Conservation (phyloP, 208 protist species). For the Acanthamoeba culbertsoni region DNA sequence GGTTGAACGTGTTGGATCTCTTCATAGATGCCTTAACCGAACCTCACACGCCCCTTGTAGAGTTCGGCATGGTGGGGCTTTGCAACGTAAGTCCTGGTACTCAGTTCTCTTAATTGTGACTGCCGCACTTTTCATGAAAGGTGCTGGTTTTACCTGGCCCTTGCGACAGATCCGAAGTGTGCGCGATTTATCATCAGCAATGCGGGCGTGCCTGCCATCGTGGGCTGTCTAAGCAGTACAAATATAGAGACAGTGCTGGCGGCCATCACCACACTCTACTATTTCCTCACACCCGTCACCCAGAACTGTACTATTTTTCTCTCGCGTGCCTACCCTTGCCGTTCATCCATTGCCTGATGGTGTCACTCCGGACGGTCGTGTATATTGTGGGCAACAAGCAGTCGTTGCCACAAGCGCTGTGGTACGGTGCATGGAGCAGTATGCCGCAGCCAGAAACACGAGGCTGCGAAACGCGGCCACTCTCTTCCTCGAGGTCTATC, state of each 20-base stretch:
- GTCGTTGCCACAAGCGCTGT: neutral
- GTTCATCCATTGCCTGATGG: too few relatives aligned
- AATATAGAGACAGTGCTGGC: conserved; percentile 36
- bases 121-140: neutral
- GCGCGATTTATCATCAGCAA: conserved; percentile 22
- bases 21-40: conserved; percentile 63
- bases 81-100: conserved; percentile 53
- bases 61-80: conserved; percentile 58
- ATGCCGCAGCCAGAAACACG: neutral
- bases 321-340: neutral
- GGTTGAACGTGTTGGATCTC: conserved; percentile 61
- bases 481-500: neutral
- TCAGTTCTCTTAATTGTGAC: neutral
- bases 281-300: neutral
- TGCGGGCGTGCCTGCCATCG: neutral
- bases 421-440: conserved; percentile 25
- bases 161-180: neutral
- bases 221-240: conserved; percentile 33
- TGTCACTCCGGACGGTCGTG: too few relatives aligned
- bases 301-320: neutral
- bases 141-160: too few relatives aligned
- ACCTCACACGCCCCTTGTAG: neutral
- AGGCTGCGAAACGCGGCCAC: conserved; percentile 4
- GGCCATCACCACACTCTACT: conserved; percentile 35
- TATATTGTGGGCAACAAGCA: neutral